These are phyloP conservation scores for Linnemannia zychae DNA, from an alignment of 192 early-diverging fungal species.

Conservation along the genomic window DNA sequence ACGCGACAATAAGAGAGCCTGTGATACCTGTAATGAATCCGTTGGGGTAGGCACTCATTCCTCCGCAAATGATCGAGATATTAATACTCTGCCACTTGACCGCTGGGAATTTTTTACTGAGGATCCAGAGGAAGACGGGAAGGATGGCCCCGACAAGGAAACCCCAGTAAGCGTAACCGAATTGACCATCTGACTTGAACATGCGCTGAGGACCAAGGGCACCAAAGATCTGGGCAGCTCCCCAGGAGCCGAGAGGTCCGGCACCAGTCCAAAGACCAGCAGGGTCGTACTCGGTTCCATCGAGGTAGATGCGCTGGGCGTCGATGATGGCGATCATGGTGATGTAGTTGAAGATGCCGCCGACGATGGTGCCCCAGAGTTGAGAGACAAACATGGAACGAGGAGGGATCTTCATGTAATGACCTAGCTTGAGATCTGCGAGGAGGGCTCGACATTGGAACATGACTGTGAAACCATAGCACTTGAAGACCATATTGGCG, in stretches of 20 bases:
- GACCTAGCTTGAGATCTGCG: constrained; percentile 79
- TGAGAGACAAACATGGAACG: constrained; percentile 73
- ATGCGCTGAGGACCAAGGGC: constrained; percentile 74
- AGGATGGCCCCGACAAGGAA: constrained; percentile 66
- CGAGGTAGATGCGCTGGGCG: constrained; percentile 24
- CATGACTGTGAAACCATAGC: constrained; percentile 69
- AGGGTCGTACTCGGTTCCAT: constrained; percentile 52
- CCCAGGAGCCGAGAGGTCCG: constrained; percentile 65
- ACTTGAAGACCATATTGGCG: constrained; percentile 70
- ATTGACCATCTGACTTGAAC: constrained; percentile 60
- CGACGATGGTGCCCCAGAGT: constrained; percentile 66
- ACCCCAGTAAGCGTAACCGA: constrained; percentile 44
- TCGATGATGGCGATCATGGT: constrained; percentile 47
- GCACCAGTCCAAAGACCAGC: constrained; percentile 62
- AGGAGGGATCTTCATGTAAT: constrained; percentile 83
- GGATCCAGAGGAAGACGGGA: constrained; percentile 65
- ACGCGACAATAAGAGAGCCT: constrained; percentile 21
- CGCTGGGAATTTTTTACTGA: constrained; percentile 65
- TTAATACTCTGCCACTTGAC: constrained; percentile 58
- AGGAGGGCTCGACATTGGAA: constrained; percentile 80
- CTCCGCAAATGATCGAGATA: constrained; percentile 62
- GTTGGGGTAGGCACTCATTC: constrained; percentile 61
- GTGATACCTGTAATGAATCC: constrained; percentile 51
- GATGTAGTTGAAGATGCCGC: constrained; percentile 60
- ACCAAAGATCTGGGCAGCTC: constrained; percentile 78